Base-by-base conservation (phyloP, 2,329 filamentous ascomycete species). In the Colletotrichum sp. region DNA sequence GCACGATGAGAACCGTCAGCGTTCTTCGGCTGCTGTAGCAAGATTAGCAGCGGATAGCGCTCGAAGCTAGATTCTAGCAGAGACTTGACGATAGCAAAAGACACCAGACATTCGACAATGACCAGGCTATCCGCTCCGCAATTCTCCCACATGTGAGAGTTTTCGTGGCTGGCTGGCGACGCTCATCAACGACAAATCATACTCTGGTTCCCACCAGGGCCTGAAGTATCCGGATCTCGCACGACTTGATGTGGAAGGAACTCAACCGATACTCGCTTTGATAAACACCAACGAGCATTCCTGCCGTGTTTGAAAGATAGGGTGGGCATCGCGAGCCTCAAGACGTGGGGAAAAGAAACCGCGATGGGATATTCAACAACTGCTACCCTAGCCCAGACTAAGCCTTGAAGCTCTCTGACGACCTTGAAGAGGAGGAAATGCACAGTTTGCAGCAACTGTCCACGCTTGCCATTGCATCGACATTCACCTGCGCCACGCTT, bases 51-150 rank as follows among this genome's bases (percentile, higher is more conserved):
- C 89, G 89, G 87, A 87, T 91, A 91, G 90, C 89, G 88, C 89
- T 89, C 88, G 86, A 88, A 86, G 87, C 87, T 87, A 92, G 90
- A 91, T 91, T 90, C 91, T 94, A 94, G 92, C 85, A 86, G 70
- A 86, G 85, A 84, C 91, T 92, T 91, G 90, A 92, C 90, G 92
- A 92, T 95, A 94, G 93, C 93, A 93, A 91, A 93, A 88, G 85
- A 87, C 84, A 86, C 86, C 83, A 81, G 85, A 83, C 83, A 84
- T 85, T 85, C 86, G 86, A 86, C 86, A 85, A 85, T 86, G 80
- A 82, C 84, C 82, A 87, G 84, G 83, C 83, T 85, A 81, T 82
- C 81, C 83, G 83, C 84, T 82, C 84, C 87, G 84, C 85, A 82
- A 85, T 84, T 83, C 80, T 78, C 79, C 80, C 81, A 81, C 80